Evolutionary conservation across 345 rosid species (phyloP).

Genomic region (Triadica sebifera): DNA sequence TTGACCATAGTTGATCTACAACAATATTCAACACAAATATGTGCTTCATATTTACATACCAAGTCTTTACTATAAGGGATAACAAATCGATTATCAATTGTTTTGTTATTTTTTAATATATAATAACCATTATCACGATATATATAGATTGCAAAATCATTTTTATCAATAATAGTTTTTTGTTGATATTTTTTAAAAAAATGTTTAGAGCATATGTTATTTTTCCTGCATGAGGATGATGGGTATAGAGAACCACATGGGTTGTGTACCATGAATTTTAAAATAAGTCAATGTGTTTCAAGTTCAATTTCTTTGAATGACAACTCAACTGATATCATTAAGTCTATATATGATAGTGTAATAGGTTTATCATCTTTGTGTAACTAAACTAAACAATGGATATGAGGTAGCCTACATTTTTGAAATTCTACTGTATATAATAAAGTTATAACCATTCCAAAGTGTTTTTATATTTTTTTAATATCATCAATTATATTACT

Average conservation of each 20-base stretch:
- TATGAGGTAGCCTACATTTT: not conserved
- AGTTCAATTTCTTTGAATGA: too few species aligned
- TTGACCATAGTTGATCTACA: not conserved
- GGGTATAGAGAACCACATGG: too few species aligned
- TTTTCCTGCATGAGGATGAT: too few species aligned
- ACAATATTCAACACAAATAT: conserved; percentile 1
- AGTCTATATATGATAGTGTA: not conserved
- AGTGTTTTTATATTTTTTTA: not conserved
- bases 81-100: not conserved
- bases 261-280: too few species aligned
- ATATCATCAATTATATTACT: not conserved
- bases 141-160: too few species aligned
- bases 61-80: conserved; percentile 2
- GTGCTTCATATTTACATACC: not conserved
- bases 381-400: conserved; percentile 1
- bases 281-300: too few species aligned
- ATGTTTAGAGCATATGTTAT: too few species aligned
- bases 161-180: too few species aligned
- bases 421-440: not conserved
- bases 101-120: not conserved
- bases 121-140: too few species aligned
- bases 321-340: not conserved
- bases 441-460: not conserved
- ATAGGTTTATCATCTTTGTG: not conserved
- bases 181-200: too few species aligned